Evolutionary conservation across 371 early-diverging fungal species (phyloP), one percentile per base, ranked within the genome.

Genomic region (Mortierella sp.): DNA sequence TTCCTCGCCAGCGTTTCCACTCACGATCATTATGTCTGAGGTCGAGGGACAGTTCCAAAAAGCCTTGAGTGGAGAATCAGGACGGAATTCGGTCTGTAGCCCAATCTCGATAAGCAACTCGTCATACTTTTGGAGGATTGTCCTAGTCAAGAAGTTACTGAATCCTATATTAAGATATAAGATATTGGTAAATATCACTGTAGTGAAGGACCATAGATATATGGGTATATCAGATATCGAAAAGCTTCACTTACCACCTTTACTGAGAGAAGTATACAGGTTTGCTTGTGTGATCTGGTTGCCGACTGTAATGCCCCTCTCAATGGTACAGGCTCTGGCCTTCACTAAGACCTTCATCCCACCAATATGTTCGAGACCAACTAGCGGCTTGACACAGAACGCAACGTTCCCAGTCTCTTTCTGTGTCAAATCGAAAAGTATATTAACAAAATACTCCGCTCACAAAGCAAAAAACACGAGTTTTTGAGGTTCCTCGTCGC

Each of bases 21-120:
- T 14, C 11, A 66, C 10, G 49, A 60, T 66, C 14, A 30, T 30
- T 12, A 45, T 40, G n/a, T 67, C 68, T 10, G 68, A 3, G 22
- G 68, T 67, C 11, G 59, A 37, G 20, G 47, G 47, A 22, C 60
- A 58, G 37, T 67, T 47, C 60, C 59, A 67, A 24, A 67, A 43
- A 4, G 30, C 3, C 28, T 49, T 45, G 26, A 62, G 26, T 39
- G 49, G 35, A 5, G 32, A n/a, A 16, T 47, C 32, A 14, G 18
- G 26, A 30, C 6, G 16, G 52, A n/a, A 6, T 4, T 30, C 28
- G 9, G 64, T 18, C 6, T 47, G 30, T 5, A 45, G 24, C 0
- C 45, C 22, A 28, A 67, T 58, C 30, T 59, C 47, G 14, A 67
- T 30, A 22, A n/a, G 10, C 22, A 67, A 3, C 16, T 11, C 47